Percentiles rank a stretch among this genome's conserved stretches.
These are phyloP conservation scores for Selaginella moellendorffii DNA, from an alignment of 75 land plant genomes.

Conservation along the genomic window DNA sequence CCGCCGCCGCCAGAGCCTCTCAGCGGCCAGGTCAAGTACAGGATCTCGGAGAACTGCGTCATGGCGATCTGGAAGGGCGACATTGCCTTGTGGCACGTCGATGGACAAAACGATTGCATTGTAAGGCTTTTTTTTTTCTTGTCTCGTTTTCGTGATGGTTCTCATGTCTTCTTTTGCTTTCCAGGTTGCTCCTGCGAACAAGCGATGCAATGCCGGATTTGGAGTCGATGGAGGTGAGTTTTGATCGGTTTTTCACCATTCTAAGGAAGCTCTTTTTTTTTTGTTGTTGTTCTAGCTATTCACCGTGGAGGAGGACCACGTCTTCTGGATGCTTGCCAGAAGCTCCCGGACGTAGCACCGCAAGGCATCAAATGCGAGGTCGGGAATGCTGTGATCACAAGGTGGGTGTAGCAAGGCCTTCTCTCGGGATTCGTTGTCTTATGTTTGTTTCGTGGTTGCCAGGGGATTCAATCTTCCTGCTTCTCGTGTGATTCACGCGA, in stretches of 20 bases:
- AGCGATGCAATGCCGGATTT: not conserved
- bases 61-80: not conserved
- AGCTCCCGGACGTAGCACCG: not conserved
- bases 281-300: not conserved
- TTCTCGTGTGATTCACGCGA: not conserved
- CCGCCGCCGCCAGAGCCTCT: not conserved
- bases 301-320: not conserved
- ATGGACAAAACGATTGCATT: not conserved
- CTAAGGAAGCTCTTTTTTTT: not conserved
- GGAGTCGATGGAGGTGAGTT: slow-evolving; percentile 1
- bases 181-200: not conserved
- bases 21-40: not conserved
- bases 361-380: not conserved
- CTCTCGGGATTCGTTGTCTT: not conserved
- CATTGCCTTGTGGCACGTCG: not conserved
- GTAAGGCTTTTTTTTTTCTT: not conserved
- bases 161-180: too few relatives aligned
- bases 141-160: too few relatives aligned
- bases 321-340: not conserved
- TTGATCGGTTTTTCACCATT: not conserved
- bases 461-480: not conserved
- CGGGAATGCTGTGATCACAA: not conserved
- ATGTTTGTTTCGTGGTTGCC: too few relatives aligned
- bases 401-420: not conserved
- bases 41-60: not conserved